Evolutionary conservation across 2,329 filamentous ascomycete species (phyloP), one percentile per base, ranked within the genome.

Genomic region (Talaromyces sp.): DNA sequence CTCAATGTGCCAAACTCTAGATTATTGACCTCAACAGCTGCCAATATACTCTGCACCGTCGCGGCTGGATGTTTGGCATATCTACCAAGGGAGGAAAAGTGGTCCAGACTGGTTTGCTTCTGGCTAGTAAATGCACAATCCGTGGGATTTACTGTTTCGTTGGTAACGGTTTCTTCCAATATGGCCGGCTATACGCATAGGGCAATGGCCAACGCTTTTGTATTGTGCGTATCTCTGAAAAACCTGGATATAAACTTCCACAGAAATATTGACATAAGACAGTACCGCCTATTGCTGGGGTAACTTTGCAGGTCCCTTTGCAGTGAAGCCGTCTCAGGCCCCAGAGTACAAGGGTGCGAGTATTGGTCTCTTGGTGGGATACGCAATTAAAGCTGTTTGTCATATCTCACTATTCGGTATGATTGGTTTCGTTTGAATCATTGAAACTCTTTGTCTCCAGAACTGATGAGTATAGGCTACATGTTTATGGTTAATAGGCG

Each of bases 321-420:
- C 73, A 2, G 71, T 74, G 1, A 70, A 74, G 39, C 50, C 51
- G 16, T 65, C 61, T 10, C 55, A 74, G 40, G 70, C 72, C 2
- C 72, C 72, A 9, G 33, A 56, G 4, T 74, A 70, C 40, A 54
- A 55, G 7, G 59, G 65, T 2, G 74, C 74, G 1, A 75, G 71
- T 11, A 66, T 73, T 47, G 74, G 74, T 1, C 66, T 77, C 27
- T 54, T 77, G 8, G 68, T 72, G 3, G 75, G 74, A 5, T 77
- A 75, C 50, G 61, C 61, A 4, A 72, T 77, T 32, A 74, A 76
- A 55, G 44, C 68, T 0, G 65, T 50, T 4, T 74, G 70, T n/a
- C 71, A 75, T 50, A 52, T 70, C 8, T n/a, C 65, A 9, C 58
- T 75, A 7, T 65, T 74, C 24, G 62, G 69, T 70, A 63, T 49